Percentiles rank a stretch among this genome's conserved stretches.
Evolutionary conservation across 305 asterid species (phyloP).

Genomic region (Andrographis paniculata): DNA sequence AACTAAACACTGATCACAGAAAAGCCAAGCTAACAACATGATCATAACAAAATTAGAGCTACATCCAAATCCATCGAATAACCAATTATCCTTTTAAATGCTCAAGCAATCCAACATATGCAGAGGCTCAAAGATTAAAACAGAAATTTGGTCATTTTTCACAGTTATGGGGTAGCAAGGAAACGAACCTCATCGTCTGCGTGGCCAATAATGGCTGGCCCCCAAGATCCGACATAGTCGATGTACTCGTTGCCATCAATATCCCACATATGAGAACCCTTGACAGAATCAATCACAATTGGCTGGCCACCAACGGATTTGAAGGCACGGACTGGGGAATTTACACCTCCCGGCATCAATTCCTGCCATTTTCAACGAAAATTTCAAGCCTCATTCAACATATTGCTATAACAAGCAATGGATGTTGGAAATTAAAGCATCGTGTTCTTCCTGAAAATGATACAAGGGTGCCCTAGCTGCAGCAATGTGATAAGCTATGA

Average conservation of each 20-base stretch:
- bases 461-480: too few relatives aligned
- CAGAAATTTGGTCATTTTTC: not conserved
- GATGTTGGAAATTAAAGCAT: too few relatives aligned
- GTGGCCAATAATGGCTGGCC: constrained; percentile 98
- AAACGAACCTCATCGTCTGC: constrained; percentile 88
- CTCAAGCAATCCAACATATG: not conserved
- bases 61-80: too few relatives aligned
- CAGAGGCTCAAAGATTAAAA: constrained; percentile 1
- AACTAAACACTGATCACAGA: too few relatives aligned
- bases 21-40: too few relatives aligned
- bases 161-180: too few relatives aligned
- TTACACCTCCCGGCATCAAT: constrained; percentile 99
- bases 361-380: constrained; percentile 39
- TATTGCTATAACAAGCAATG: not conserved
- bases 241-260: constrained; percentile 97
- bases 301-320: constrained; percentile 99
- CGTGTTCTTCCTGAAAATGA: too few relatives aligned
- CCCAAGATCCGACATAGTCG: constrained; percentile 99
- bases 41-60: too few relatives aligned
- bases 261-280: constrained; percentile 95
- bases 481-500: too few relatives aligned
- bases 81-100: constrained; percentile 1
- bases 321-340: constrained; percentile 98
- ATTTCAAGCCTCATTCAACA: constrained; percentile 4
- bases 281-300: constrained; percentile 73